Evolutionary conservation across 2,329 filamentous ascomycete species (phyloP), one percentile per base, ranked within the genome.

Genomic region (Cordyceps cicadae): DNA sequence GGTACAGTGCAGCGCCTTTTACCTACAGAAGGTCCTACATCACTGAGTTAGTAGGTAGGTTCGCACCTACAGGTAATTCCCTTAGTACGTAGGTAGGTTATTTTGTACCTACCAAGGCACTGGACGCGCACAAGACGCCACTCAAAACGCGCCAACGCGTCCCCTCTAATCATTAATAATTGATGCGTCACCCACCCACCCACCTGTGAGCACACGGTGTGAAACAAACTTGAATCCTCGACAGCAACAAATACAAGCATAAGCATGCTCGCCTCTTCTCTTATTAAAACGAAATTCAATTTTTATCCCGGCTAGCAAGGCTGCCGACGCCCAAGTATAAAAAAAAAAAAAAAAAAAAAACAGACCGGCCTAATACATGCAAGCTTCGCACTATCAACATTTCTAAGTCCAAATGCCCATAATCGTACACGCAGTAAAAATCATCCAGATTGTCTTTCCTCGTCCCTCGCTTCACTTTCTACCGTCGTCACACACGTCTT

Each of bases 391-490:
- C 32, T 12, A 53, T 49, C 57, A 45, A 59, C 57, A 46, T 19
- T 48, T 60, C 21, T 49, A 48, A 53, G 41, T 21, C 43, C 50
- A 60, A 41, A 60, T 54, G 43, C 43, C 41, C 57, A 12, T 60
- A 60, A 49, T 60, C 50, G 57, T 60, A 60, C 57, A 60, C 57
- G 19, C 49, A 59, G 46, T 37, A 59, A 56, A 32, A 55, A 39
- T 48, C 34, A 56, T 24, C 54, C 46, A 59, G 43, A 51, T 48
- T 57, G 19, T 29, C 46, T 37, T 24, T 29, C 46, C 45, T 24
- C 4, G 24, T 24, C 26, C 21, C 19, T 37, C n/a, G 1, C 2
- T 9, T 32, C 26, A 24, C 34, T 6, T 2, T 12, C 41, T n/a
- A 43, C 32, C 59, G n/a, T 37, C 24, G 5, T 43, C 32, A 5